Conservation (phyloP, 805 yeast genomes). For the Suhomyces kilbournensis region DNA sequence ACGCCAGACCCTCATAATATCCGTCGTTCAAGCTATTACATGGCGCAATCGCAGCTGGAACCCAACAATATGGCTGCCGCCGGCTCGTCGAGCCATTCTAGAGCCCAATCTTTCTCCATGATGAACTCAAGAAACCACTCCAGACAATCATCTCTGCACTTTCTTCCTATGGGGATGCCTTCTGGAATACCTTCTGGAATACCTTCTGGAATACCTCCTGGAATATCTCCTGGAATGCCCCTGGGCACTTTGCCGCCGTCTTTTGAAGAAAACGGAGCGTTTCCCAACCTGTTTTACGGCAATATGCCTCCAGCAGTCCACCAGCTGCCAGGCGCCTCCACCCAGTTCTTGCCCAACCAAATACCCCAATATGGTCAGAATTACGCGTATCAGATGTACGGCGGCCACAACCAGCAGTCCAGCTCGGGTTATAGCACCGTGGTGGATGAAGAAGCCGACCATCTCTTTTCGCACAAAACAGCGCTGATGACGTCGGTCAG, state of each 20-base stretch:
- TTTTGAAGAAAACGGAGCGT: constrained; percentile 3
- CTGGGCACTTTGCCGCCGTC: neutral
- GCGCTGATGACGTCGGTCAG: constrained; percentile 7
- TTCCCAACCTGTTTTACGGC: constrained; percentile 7
- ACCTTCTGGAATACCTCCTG: neutral
- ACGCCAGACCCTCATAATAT: neutral
- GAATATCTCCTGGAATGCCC: too few relatives aligned
- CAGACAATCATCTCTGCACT: constrained; percentile 7
- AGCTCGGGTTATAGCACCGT: constrained; percentile 17
- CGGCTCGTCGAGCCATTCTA: neutral
- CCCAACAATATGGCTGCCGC: neutral
- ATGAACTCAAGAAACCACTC: constrained; percentile 4
- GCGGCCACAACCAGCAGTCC: constrained; percentile 8
- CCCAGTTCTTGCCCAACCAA: constrained; percentile 4
- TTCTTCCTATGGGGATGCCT: constrained; percentile 4
- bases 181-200: neutral
- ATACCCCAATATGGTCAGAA: neutral
- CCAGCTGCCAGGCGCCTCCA: constrained; percentile 2
- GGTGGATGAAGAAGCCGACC: constrained; percentile 18
- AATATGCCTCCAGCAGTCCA: neutral
- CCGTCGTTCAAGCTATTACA: neutral
- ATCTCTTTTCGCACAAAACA: constrained; percentile 8
- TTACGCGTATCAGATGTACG: neutral
- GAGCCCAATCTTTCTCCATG: neutral
- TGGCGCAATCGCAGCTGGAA: neutral